Percentiles rank a stretch among this genome's conserved stretches.
Conservation (phyloP, 1,284 basidiomycete species). For the Cutaneotrichosporon cyanovorans region DNA sequence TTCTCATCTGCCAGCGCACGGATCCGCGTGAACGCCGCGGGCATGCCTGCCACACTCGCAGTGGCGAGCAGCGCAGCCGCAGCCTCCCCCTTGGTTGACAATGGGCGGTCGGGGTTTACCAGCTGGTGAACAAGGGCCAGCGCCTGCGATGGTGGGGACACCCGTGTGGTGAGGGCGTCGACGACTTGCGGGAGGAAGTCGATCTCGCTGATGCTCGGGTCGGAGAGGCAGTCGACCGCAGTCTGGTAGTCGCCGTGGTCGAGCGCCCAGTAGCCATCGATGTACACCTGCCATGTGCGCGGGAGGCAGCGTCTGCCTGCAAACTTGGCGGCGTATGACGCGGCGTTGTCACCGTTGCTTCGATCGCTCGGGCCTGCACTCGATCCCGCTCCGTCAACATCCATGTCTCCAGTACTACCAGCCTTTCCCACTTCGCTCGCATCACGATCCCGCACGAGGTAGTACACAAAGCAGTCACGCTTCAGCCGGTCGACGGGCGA, state of each 20-base stretch:
- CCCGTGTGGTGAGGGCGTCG: slow-evolving; percentile 24
- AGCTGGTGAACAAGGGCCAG: slow-evolving; percentile 26
- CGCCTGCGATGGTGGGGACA: slow-evolving; percentile 26
- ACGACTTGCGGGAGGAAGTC: slow-evolving; percentile 37
- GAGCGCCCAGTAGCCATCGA: slow-evolving; percentile 39
- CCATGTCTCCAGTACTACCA: slow-evolving; percentile 12
- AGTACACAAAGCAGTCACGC: slow-evolving; percentile 40
- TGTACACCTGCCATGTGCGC: slow-evolving; percentile 32
- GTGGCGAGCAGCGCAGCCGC: slow-evolving; percentile 23
- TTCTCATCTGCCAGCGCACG: slow-evolving; percentile 11
- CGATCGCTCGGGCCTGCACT: not conserved
- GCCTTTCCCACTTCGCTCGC: not conserved
- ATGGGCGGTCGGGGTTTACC: slow-evolving; percentile 7
- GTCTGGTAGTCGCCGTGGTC: slow-evolving; percentile 35
- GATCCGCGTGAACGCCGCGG: slow-evolving; percentile 25
- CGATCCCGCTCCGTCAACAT: slow-evolving; percentile 15
- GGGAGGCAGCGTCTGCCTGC: slow-evolving; percentile 32
- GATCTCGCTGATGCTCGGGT: slow-evolving; percentile 33
- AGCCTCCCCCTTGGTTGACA: slow-evolving; percentile 11
- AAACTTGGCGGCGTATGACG: slow-evolving; percentile 21
- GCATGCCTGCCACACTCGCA: slow-evolving; percentile 20
- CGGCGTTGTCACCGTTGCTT: slow-evolving; percentile 1
- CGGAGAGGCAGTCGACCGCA: slow-evolving; percentile 21
- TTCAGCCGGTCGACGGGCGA: slow-evolving; percentile 30
- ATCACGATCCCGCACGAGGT: slow-evolving; percentile 33